A percentile compares a stretch with the other conserved stretches of the same genome.
Evolutionary conservation across 495 filamentous ascomycete species (phyloP).

Genomic region (Glarea lozoyensis): DNA sequence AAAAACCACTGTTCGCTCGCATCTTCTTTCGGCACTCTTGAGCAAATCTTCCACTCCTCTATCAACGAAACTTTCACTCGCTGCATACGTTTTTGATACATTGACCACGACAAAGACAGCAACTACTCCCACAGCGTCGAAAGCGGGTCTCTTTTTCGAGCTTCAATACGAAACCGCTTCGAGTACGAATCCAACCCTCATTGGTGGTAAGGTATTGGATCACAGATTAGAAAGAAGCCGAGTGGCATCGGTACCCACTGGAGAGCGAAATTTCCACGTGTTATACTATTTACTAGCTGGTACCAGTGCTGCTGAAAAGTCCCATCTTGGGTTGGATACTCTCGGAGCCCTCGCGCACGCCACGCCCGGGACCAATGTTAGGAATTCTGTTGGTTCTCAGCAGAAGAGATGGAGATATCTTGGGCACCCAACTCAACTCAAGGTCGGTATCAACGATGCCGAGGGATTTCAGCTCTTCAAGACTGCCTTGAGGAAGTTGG

Average conservation of each 20-base stretch:
- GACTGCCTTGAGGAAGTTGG: conserved; percentile 84
- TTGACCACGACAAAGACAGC: conserved; percentile 96
- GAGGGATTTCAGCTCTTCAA: conserved; percentile 98
- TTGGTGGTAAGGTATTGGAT: conserved; percentile 90
- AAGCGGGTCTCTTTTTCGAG: conserved; percentile 89
- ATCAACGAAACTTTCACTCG: conserved; percentile 85
- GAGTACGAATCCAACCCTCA: conserved; percentile 67
- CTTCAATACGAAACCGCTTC: conserved; percentile 90
- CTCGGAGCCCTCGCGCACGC: conserved; percentile 23
- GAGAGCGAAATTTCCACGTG: conserved; percentile 92
- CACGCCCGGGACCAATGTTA: conserved; percentile 21
- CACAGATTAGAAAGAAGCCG: conserved; percentile 86
- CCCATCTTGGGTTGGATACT: conserved; percentile 76
- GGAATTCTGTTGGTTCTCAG: conserved; percentile 34
- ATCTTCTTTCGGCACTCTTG: conserved; percentile 74
- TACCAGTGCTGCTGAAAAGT: conserved; percentile 81
- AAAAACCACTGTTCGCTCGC: conserved; percentile 88
- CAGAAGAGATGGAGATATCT: conserved; percentile 90
- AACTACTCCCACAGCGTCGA: conserved; percentile 90
- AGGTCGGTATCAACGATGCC: conserved; percentile 89
- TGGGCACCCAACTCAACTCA: conserved; percentile 91
- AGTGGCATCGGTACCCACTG: conserved; percentile 83
- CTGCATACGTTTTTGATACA: conserved; percentile 89
- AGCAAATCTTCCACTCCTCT: conserved; percentile 84
- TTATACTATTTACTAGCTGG: conserved; percentile 92